Evolutionary conservation across 495 filamentous ascomycete genomes (phyloP).

Genomic region (Rostrohypoxylon terebratum): DNA sequence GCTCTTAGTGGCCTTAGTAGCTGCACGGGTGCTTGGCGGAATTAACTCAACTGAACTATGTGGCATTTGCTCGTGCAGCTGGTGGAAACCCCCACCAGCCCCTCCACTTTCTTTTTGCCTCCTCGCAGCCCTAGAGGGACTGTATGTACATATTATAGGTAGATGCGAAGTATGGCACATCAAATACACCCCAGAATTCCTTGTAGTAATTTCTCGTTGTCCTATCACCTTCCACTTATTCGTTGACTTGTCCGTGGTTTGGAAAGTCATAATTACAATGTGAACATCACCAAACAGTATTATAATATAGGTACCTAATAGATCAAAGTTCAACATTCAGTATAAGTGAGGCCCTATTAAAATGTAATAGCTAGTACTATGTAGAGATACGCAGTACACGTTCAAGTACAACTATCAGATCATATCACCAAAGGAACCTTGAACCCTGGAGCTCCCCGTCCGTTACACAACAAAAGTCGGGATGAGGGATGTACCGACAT

Average conservation of each 20-base stretch:
- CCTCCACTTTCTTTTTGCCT: constrained; percentile 24
- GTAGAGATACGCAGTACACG: too few relatives aligned
- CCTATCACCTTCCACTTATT: neutral
- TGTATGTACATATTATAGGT: neutral
- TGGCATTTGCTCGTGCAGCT: neutral
- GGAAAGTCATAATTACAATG: neutral
- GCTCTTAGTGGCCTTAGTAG: too few relatives aligned
- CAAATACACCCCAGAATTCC: constrained; percentile 10
- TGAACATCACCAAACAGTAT: too few relatives aligned
- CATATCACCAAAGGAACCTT: neutral
- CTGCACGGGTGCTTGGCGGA: too few relatives aligned
- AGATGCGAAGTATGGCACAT: neutral
- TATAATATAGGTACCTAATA: too few relatives aligned
- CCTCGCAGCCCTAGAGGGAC: neutral
- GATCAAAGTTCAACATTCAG: too few relatives aligned
- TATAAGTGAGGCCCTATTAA: neutral
- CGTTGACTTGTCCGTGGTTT: neutral
- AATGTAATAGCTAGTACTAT: neutral
- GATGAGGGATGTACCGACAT: neutral
- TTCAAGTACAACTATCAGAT: neutral
- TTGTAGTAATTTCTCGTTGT: neutral
- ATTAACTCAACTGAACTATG: neutral
- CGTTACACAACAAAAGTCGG: constrained; percentile 15
- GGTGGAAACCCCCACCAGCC: constrained; percentile 13
- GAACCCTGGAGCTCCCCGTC: neutral